Base-by-base conservation (phyloP, 2,329 filamentous ascomycete species). In the Mariannaea elegans region DNA sequence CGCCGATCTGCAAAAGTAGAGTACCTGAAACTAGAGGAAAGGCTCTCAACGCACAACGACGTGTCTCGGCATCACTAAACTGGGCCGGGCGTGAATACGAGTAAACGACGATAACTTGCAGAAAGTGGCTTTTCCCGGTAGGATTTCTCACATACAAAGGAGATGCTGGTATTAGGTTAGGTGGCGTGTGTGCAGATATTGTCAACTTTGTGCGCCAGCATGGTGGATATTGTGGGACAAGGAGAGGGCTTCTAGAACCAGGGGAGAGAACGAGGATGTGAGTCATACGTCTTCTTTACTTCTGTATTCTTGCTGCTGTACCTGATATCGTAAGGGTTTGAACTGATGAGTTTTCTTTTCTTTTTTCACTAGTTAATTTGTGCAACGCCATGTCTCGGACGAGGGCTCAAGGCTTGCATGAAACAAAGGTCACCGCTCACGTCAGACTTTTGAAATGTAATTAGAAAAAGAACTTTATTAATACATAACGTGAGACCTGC, bases 171-270 rank as follows among this genome's bases (percentile, higher is more conserved):
- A n/a, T 31, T 7, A 12, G 7, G 27, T 31, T 31, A 7, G 27
- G 27, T 31, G 27, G 27, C 27, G 27, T 31, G 27, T 31, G 27
- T 31, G 7, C 27, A 31, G 27, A n/a, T n/a, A 27, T 27, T 27
- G 24, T 27, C 24, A 27, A 27, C 24, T 27, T 27, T 27, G 23
- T 42, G 45, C 24, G 44, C 32, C 23, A 29, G 24, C 23, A 42
- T 12, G 38, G 56, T 52, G 56, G 56, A 53, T 42, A 27, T 39
- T 10, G 56, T 52, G 48, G 27, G 42, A 58, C 56, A 38, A 34
- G 36, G 23, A 46, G 53, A 51, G 42, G 34, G 18, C 56, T 58
- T 58, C 56, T 42, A 58, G 56, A 58, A 58, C 34, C 42, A 47
- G 12, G 48, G 32, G 41, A 19, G 45, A n/a, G 31, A 19, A 29